These are phyloP conservation scores for Botrytis squamosa DNA, from an alignment of 2,329 filamentous ascomycete genomes.

Conservation along the genomic window DNA sequence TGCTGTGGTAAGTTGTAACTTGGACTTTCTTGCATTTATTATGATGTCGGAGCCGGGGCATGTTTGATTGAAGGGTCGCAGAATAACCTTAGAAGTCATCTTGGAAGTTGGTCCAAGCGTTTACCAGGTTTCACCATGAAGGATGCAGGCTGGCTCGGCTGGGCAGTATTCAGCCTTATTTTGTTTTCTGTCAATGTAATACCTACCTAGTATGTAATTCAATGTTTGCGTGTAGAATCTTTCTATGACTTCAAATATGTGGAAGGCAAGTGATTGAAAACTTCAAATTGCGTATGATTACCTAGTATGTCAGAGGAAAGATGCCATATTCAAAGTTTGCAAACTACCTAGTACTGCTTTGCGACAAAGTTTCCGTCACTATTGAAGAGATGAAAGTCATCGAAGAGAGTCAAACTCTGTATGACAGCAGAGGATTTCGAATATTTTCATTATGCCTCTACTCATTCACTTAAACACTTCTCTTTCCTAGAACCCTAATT, in stretches of 20 bases:
- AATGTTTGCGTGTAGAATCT: background rate
- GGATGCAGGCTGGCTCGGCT: background rate
- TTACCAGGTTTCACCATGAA: conserved; percentile 12
- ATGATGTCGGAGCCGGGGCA: background rate
- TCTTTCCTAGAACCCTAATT: conserved; percentile 71
- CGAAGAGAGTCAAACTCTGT: background rate
- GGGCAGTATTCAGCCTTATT: conserved; percentile 4
- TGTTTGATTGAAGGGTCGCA: conserved; percentile 6
- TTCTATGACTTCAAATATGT: background rate
- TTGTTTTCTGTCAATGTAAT: background rate
- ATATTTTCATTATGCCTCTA: background rate
- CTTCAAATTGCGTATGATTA: too few species aligned
- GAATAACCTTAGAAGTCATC: conserved; percentile 1
- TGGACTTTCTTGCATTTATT: conserved; percentile 12
- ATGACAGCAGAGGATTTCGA: background rate
- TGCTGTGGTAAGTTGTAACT: conserved; percentile 1
- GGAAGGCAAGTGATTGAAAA: too few species aligned
- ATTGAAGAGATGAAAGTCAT: background rate
- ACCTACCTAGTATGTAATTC: background rate
- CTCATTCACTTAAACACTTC: conserved; percentile 35
- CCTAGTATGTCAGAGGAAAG: too few species aligned
- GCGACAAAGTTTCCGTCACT: background rate
- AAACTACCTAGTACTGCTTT: too few species aligned
- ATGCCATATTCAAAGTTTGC: background rate
- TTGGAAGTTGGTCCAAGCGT: conserved; percentile 7